Evolutionary conservation across 345 rosid species (phyloP).

Genomic region (Hypericum perforatum): DNA sequence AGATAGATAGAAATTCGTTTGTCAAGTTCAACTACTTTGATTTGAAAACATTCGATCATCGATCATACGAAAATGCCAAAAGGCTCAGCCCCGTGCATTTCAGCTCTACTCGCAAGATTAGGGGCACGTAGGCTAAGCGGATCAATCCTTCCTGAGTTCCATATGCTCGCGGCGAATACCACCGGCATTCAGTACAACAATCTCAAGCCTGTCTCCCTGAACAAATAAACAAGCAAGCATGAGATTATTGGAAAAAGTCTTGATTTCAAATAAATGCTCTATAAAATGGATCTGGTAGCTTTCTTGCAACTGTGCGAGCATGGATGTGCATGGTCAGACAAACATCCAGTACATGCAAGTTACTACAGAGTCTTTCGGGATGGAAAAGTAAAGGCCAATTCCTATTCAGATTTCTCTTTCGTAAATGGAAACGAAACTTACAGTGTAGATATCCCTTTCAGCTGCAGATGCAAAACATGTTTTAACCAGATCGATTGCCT

Average conservation of each 20-base stretch:
- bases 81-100: too few relatives aligned
- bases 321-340: too few relatives aligned
- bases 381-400: too few relatives aligned
- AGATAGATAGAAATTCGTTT: too few relatives aligned
- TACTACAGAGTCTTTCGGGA: too few relatives aligned
- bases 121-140: neutral
- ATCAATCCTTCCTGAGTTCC: slow-evolving; percentile 71
- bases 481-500: slow-evolving; percentile 88
- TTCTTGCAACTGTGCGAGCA: neutral
- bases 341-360: too few relatives aligned
- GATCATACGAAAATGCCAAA: too few relatives aligned
- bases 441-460: slow-evolving; percentile 95
- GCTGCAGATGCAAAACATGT: slow-evolving; percentile 90
- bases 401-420: too few relatives aligned
- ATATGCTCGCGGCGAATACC: slow-evolving; percentile 64
- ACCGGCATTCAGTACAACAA: slow-evolving; percentile 55
- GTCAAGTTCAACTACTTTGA: too few relatives aligned
- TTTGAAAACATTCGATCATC: too few relatives aligned
- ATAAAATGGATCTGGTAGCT: too few relatives aligned
- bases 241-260: neutral
- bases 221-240: neutral
- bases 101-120: neutral
- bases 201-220: slow-evolving; percentile 86
- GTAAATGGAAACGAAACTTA: slow-evolving; percentile 23
- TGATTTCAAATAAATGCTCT: too few relatives aligned